Percentiles rank a stretch among this genome's conserved stretches.
These are phyloP conservation scores for Boechera stricta DNA, from an alignment of 345 rosid species.

Conservation along the genomic window DNA sequence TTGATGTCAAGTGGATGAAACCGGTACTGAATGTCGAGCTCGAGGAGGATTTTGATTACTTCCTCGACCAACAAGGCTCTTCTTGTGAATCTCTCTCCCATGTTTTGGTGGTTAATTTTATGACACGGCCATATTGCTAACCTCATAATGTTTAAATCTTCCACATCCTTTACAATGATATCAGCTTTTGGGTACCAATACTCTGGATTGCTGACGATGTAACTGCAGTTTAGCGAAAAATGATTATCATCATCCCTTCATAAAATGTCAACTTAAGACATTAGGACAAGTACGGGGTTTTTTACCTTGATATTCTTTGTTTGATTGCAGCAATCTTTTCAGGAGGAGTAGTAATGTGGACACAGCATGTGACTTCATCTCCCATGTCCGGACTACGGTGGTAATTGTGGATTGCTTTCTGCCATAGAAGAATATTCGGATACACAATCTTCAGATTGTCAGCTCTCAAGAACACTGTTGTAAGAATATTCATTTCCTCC, in stretches of 20 bases:
- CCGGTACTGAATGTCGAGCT: slow-evolving; percentile 71
- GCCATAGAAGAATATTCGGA: slow-evolving; percentile 71
- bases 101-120: slow-evolving; percentile 73
- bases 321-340: slow-evolving; percentile 67
- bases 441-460: slow-evolving; percentile 76
- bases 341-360: slow-evolving; percentile 73
- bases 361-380: slow-evolving; percentile 60
- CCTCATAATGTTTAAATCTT: slow-evolving; percentile 53
- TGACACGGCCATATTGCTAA: slow-evolving; percentile 71
- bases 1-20: slow-evolving; percentile 71
- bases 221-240: slow-evolving; percentile 42
- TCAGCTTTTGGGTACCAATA: slow-evolving; percentile 69
- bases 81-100: slow-evolving; percentile 59
- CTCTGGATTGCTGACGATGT: slow-evolving; percentile 68
- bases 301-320: slow-evolving; percentile 66
- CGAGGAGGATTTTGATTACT: slow-evolving; percentile 62
- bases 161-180: slow-evolving; percentile 59
- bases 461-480: slow-evolving; percentile 77
- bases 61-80: slow-evolving; percentile 72
- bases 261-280: background rate
- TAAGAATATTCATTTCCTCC: slow-evolving; percentile 96
- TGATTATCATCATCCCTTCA: background rate
- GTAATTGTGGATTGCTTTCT: slow-evolving; percentile 68
- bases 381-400: slow-evolving; percentile 95
- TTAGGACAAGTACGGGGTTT: background rate